Base-by-base conservation (phyloP, 1,284 basidiomycete genomes). In the Sporisorium iseilematis-ciliati region DNA sequence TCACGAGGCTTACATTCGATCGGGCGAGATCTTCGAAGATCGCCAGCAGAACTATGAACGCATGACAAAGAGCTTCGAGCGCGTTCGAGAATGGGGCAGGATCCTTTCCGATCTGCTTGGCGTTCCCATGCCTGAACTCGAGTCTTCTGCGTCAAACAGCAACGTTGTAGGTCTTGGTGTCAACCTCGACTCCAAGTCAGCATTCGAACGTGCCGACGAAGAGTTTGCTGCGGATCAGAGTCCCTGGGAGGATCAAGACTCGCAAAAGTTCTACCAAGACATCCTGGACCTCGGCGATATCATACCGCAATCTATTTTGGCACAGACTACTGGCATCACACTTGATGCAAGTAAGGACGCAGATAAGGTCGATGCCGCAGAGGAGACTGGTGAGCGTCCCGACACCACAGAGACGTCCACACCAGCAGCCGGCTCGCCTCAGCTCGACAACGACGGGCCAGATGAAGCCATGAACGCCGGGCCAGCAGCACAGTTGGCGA, bases 11-110 rank as follows among this genome's bases (percentile, higher is more conserved):
- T 99, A 99, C 85, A 98, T 99, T 81, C 92, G 94, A 41, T 97
- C 94, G 0, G 96, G 96, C 25, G 95, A 99, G 86, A 97, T 99
- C 75, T 99, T 99, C 79, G 97, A 99, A 84, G 97, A 99, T 86
- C 91, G 97, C 20, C 95, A 98, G 85, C 95, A 99, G 86, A 93
- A 92, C 14, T 99, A 98, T 85, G 97, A 99, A 87, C 95, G 94
- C 87, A 95, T 97, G 92, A 94, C 94, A 14, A 95, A 93, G 85
- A 90, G 91, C 38, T 97, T 97, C 80, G 96, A 99, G 86, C 93
- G 95, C 67, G 87, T 97, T 18, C 74, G 82, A 23, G 74, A 82
- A 16, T 69, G 68, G 49, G 67, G 71, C 11, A 63, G 76, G n/a
- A 54, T 63, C 14, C 88, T 99, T 21, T 95, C 97, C 0, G 96